Percentiles rank a stretch among this genome's conserved stretches.
These are phyloP conservation scores for Heterobasidion occidentale DNA, from an alignment of 1,284 basidiomycete species.

Conservation along the genomic window DNA sequence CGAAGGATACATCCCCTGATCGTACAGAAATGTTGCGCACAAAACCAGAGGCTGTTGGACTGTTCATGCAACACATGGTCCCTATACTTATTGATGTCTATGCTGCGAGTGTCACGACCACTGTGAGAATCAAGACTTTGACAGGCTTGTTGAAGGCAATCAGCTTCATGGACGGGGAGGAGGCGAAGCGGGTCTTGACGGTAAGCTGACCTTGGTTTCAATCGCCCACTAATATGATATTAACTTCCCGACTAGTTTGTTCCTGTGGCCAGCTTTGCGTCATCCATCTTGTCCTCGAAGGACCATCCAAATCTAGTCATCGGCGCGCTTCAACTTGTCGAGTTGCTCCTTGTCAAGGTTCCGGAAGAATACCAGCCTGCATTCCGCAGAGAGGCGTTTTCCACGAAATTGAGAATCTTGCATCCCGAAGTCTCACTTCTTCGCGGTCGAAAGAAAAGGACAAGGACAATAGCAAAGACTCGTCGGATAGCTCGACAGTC, in stretches of 20 bases:
- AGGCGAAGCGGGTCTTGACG: slow-evolving; percentile 67
- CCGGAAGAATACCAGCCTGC: slow-evolving; percentile 78
- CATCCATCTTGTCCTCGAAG: slow-evolving; percentile 85
- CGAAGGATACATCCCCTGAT: slow-evolving; percentile 37
- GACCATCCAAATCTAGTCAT: slow-evolving; percentile 84
- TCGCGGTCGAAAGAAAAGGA: slow-evolving; percentile 45
- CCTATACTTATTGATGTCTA: slow-evolving; percentile 94
- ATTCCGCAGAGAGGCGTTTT: slow-evolving; percentile 89
- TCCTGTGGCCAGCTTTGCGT: slow-evolving; percentile 87
- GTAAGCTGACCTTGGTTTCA: slow-evolving; percentile 29
- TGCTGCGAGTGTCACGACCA: slow-evolving; percentile 83
- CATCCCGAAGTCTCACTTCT: slow-evolving; percentile 51
- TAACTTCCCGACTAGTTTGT: slow-evolving; percentile 51
- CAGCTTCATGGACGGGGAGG: slow-evolving; percentile 75
- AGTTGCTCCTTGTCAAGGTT: slow-evolving; percentile 78
- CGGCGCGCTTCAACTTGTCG: slow-evolving; percentile 87
- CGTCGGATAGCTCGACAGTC: slow-evolving; percentile 30
- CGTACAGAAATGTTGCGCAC: slow-evolving; percentile 68
- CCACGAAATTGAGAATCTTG: slow-evolving; percentile 79
- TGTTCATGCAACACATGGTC: slow-evolving; percentile 81
- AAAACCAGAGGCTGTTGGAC: slow-evolving; percentile 67
- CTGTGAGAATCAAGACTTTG: slow-evolving; percentile 82
- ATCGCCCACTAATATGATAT: neutral
- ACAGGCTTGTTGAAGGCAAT: slow-evolving; percentile 84
- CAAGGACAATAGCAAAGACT: slow-evolving; percentile 16